Evolutionary conservation across 225 moss, liverwort and hornwort genomes (phyloP).

Genomic region (Sphagnum contortum): DNA sequence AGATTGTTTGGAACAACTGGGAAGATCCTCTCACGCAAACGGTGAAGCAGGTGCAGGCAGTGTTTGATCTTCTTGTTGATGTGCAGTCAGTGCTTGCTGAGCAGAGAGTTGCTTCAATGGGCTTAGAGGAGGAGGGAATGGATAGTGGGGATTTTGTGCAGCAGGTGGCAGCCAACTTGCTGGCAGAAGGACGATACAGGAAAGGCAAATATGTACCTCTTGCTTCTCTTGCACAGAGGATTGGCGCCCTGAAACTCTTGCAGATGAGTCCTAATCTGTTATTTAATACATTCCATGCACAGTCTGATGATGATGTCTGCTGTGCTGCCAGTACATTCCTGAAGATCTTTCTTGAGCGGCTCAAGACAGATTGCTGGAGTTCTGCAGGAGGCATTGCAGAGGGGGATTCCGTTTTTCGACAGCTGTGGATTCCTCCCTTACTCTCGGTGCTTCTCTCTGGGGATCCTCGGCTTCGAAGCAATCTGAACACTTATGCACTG

Average conservation of each 20-base stretch:
- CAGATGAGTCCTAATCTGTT: constrained; percentile 71
- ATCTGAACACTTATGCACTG: constrained; percentile 83
- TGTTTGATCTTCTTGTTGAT: constrained; percentile 96
- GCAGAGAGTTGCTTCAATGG: constrained; percentile 6
- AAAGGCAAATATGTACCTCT: constrained; percentile 95
- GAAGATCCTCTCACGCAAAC: constrained; percentile 99
- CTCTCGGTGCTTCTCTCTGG: constrained; percentile 76
- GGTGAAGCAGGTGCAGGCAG: constrained; percentile 95
- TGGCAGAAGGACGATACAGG: constrained; percentile 87
- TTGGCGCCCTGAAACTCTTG: constrained; percentile 71
- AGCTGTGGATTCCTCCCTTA: constrained; percentile 78
- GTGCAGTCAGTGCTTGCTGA: constrained; percentile 52
- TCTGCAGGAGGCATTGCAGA: constrained; percentile 63
- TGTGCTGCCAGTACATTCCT: constrained; percentile 87
- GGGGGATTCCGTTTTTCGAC: constrained; percentile 60
- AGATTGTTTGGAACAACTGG: constrained; percentile 99
- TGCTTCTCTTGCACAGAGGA: constrained; percentile 70
- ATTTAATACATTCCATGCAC: constrained; percentile 78
- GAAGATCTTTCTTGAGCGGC: constrained; percentile 83
- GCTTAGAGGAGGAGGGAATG: constrained; percentile 8
- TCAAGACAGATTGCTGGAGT: constrained; percentile 86
- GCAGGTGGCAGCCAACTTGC: constrained; percentile 68
- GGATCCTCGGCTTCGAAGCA: constrained; percentile 63
- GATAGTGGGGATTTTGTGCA: constrained; percentile 50
- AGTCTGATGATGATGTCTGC: constrained; percentile 96